A percentile compares a stretch with the other conserved stretches of the same genome.
phyloP scores from a whole-genome alignment of 768 basidiomycete genomes.

The Rhizopogon sp. region DNA sequence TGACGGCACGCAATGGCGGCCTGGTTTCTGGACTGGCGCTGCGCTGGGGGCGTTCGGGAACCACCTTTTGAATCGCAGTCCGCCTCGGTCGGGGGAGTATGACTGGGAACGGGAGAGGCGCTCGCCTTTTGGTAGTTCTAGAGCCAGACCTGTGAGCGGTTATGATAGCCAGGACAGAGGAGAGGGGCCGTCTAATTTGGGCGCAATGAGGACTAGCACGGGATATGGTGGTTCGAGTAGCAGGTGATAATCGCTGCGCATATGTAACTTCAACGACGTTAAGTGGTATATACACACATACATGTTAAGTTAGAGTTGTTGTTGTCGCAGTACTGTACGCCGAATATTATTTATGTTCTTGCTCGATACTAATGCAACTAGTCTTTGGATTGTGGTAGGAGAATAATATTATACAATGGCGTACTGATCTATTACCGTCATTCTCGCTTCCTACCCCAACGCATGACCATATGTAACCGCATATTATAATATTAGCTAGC shows the following conservation, averaged over 20 bases:
- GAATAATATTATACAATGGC: not conserved
- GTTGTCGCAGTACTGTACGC: too few relatives aligned
- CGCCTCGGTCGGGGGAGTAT: conserved; percentile 30
- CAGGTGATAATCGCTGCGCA: conserved; percentile 34
- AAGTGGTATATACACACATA: too few relatives aligned
- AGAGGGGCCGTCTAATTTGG: conserved; percentile 66
- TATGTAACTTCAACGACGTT: too few relatives aligned
- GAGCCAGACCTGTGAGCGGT: conserved; percentile 17
- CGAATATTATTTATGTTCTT: too few relatives aligned
- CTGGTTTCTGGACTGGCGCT: conserved; percentile 87
- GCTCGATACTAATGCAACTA: too few relatives aligned
- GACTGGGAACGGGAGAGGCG: conserved; percentile 55
- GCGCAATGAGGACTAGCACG: conserved; percentile 69
- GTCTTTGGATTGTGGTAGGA: too few relatives aligned
- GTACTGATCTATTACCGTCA: not conserved
- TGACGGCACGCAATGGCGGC: conserved; percentile 42
- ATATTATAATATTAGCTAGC: not conserved
- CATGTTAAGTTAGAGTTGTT: too few relatives aligned
- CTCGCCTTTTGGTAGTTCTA: conserved; percentile 22
- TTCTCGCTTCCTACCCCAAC: not conserved
- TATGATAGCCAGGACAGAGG: conserved; percentile 42
- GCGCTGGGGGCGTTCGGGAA: conserved; percentile 67
- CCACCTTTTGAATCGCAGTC: conserved; percentile 42
- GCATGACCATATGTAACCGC: not conserved
- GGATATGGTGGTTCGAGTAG: conserved; percentile 77